Percentiles rank a stretch among this genome's conserved stretches.
Conservation (phyloP, 495 filamentous ascomycete species). For the Neurospora pannonica region DNA sequence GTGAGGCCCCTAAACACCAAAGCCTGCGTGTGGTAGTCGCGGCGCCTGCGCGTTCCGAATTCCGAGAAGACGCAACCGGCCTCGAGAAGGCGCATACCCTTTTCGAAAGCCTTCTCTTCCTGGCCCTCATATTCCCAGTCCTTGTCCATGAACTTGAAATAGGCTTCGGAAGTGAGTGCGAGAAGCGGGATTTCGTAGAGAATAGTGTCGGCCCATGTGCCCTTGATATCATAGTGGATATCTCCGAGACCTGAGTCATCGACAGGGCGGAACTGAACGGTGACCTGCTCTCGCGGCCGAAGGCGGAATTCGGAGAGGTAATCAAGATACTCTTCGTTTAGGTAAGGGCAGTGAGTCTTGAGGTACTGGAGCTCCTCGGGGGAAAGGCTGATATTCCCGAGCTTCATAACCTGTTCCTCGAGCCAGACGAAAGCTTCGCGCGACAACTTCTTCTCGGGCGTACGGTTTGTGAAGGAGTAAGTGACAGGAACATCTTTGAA, state of each 20-base stretch:
- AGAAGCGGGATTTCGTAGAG: slow-evolving; percentile 95
- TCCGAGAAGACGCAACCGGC: slow-evolving; percentile 86
- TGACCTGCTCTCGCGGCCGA: slow-evolving; percentile 68
- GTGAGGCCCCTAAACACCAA: slow-evolving; percentile 77
- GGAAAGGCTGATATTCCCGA: slow-evolving; percentile 67
- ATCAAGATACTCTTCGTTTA: slow-evolving; percentile 63
- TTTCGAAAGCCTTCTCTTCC: slow-evolving; percentile 69
- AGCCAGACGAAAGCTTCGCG: slow-evolving; percentile 80
- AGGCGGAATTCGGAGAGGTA: slow-evolving; percentile 77
- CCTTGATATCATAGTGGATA: slow-evolving; percentile 61
- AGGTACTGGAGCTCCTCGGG: slow-evolving; percentile 72
- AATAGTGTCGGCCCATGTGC: slow-evolving; percentile 89
- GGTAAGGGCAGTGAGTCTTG: slow-evolving; percentile 69
- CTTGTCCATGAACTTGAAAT: slow-evolving; percentile 87
- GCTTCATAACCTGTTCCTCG: slow-evolving; percentile 66
- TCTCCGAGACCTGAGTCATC: slow-evolving; percentile 64
- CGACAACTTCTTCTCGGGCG: slow-evolving; percentile 82
- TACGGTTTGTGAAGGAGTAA: slow-evolving; percentile 91
- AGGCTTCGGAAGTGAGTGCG: slow-evolving; percentile 85
- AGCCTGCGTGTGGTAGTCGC: slow-evolving; percentile 92
- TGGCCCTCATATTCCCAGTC: slow-evolving; percentile 84
- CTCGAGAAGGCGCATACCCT: slow-evolving; percentile 66
- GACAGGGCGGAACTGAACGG: slow-evolving; percentile 58
- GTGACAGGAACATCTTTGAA: slow-evolving; percentile 79
- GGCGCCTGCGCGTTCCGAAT: slow-evolving; percentile 78